Evolutionary conservation across 1,284 basidiomycete species (phyloP).

Genomic region (Malassezia dermatis): DNA sequence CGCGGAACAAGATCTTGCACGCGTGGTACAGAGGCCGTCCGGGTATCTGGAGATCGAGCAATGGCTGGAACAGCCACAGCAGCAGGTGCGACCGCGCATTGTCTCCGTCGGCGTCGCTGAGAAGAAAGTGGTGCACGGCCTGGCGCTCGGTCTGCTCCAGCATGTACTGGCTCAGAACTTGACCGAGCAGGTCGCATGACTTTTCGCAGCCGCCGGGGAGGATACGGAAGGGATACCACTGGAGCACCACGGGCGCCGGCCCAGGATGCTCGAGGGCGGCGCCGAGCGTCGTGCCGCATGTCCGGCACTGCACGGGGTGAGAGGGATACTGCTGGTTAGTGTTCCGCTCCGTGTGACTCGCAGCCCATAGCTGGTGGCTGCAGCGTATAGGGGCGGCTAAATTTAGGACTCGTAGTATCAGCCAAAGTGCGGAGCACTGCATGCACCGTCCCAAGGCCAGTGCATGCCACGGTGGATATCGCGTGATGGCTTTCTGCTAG

Average conservation of each 20-base stretch:
- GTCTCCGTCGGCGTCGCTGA: not conserved
- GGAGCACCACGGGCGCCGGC: not conserved
- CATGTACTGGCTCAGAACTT: conserved; percentile 4
- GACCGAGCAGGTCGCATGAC: not conserved
- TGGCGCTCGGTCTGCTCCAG: conserved; percentile 17
- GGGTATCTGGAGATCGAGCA: not conserved
- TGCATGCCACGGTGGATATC: conserved; percentile 6
- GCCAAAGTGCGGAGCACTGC: conserved; percentile 9
- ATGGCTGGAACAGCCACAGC: conserved; percentile 16
- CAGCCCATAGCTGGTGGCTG: not conserved
- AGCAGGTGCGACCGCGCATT: not conserved
- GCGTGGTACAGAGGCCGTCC: not conserved
- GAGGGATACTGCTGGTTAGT: conserved; percentile 8
- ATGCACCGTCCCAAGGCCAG: not conserved
- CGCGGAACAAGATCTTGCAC: conserved; percentile 11
- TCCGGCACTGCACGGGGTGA: not conserved
- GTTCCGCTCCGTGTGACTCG: conserved; percentile 3
- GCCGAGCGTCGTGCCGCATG: conserved; percentile 1
- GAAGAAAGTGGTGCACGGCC: conserved; percentile 15
- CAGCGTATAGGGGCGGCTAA: conserved; percentile 6
- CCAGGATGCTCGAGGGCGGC: not conserved
- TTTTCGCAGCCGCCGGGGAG: not conserved
- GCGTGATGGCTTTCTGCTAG: conserved; percentile 16
- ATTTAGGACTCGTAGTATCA: conserved; percentile 21
- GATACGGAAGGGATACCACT: conserved; percentile 5